Base-by-base conservation (phyloP, 2,329 filamentous ascomycete genomes). In the Cercospora citrullina region DNA sequence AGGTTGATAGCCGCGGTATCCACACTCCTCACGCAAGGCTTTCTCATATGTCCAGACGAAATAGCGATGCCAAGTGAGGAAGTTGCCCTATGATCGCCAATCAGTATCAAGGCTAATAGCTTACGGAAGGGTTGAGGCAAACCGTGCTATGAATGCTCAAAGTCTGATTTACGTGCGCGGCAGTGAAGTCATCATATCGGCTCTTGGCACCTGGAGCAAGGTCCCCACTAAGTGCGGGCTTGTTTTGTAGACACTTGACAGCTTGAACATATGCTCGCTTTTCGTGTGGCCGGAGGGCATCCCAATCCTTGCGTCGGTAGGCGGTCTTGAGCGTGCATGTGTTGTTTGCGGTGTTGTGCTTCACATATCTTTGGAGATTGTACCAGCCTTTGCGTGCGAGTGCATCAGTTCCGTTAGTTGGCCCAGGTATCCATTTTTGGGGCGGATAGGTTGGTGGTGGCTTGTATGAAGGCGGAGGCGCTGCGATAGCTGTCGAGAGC, bases 31-130 rank as follows among this genome's bases (percentile, higher is more conserved):
- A 39, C 72, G 74, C 5, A 83, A 75, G 10, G 80, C 80, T 67
- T 81, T 76, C 66, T 84, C 81, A 69, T 81, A 82, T 5, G 76
- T 71, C 75, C 81, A 79, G 8, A 78, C 79, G 71, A 80, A 81
- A 67, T 80, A 79, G 1, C 81, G 77, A 68, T 83, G 81, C 80
- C 81, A 82, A 26, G 80, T 71, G 14, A 77, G 71, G 69, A 77
- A 76, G 62, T 73, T 73, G 58, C 75, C 71, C 5, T 36, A 16
- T 16, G 1, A 3, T 31, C 12, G 16, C 5, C 3, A 1, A 36
- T 58, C 28, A 58, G 28, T 8, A 12, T 26, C 3, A 26, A 7
- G 23, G 16, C 16, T 33, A 48, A 4, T 36, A 30, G 30, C 31
- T 48, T 8, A 26, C 48, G 18, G 14, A 5, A 31, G 57, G 26